A percentile compares a stretch with the other conserved stretches of the same genome.
These are phyloP conservation scores for Tulasnella sp. DNA, from an alignment of 768 basidiomycete genomes.

Conservation along the genomic window DNA sequence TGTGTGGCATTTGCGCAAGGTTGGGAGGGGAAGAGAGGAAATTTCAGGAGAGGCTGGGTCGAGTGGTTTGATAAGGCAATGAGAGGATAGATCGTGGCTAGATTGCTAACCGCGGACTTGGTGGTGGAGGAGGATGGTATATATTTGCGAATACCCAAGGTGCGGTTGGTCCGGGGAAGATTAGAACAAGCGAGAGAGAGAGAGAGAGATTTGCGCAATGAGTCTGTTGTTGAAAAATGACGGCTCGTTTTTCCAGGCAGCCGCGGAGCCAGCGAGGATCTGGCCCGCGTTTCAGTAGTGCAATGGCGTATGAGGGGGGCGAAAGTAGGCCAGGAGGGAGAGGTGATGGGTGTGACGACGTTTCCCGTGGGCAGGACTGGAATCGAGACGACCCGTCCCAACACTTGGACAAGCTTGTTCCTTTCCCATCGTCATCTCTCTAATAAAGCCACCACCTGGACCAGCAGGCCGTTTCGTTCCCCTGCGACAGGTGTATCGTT, in stretches of 20 bases:
- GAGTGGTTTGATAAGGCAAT: background rate
- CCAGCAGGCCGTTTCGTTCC: background rate
- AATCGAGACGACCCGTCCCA: background rate
- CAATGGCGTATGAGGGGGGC: background rate
- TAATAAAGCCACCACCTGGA: background rate
- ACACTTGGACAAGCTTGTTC: background rate
- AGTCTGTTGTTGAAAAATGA: background rate
- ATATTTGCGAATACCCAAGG: background rate
- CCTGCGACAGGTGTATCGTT: background rate
- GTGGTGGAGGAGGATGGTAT: background rate
- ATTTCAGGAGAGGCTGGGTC: background rate
- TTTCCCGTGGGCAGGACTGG: slow-evolving; percentile 3
- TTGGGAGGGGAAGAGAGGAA: background rate
- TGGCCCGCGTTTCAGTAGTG: background rate
- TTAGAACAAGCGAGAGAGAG: background rate
- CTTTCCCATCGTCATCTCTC: background rate
- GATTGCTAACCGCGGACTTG: background rate
- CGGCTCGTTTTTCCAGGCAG: background rate
- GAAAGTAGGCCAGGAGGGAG: background rate
- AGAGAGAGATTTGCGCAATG: background rate
- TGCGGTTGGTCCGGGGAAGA: background rate
- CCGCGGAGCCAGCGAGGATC: background rate
- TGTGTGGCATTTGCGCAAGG: background rate
- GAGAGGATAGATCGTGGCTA: background rate
- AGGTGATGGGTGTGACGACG: background rate